Evolutionary conservation across 148 eudicot species (phyloP), one percentile per base, ranked within the genome.

Genomic region (Euryodendron excelsum): DNA sequence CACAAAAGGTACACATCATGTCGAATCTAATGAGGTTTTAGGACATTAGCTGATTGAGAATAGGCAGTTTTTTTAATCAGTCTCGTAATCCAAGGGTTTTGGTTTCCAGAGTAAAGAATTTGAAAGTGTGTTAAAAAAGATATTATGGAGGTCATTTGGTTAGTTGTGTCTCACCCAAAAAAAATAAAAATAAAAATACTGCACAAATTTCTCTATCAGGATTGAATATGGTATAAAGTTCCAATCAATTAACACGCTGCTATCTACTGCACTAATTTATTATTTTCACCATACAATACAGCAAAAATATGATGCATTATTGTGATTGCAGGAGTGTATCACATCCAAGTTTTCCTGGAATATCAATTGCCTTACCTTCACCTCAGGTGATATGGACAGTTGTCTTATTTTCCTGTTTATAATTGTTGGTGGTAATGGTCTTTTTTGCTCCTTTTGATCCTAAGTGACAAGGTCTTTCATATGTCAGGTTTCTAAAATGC

Each of bases 401-500:
- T 31, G 5, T 28, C 13, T 76, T 50, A 13, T 64, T 60, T 34
- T 53, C 47, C 21, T 25, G 11, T 27, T n/a, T 25, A 41, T 74
- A 1, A 36, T 37, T 66, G 9, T 37, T 33, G 5, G 10, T 3
- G 39, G 18, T 34, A 28, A 8, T 6, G 12, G 36, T 58, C 59
- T 58, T 25, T 2, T 15, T 33, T 74, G 53, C 5, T 65, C 55
- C 25, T 47, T n/a, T 33, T 3, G 23, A 53, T 77, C 53, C 8
- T 18, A 34, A 48, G 20, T 45, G 18, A n/a, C 3, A 11, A 44
- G 20, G 69, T 4, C 27, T 74, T 67, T 53, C 21, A 56, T 56
- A 23, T 78, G 52, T 75, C 83, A 94, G 98, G 89, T 94, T 33
- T 94, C 96, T 4, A 82, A 87, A 73, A 75, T 78, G 78, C 98